Evolutionary conservation across 2,329 filamentous ascomycete species (phyloP).

Genomic region (Aureobasidium lini): DNA sequence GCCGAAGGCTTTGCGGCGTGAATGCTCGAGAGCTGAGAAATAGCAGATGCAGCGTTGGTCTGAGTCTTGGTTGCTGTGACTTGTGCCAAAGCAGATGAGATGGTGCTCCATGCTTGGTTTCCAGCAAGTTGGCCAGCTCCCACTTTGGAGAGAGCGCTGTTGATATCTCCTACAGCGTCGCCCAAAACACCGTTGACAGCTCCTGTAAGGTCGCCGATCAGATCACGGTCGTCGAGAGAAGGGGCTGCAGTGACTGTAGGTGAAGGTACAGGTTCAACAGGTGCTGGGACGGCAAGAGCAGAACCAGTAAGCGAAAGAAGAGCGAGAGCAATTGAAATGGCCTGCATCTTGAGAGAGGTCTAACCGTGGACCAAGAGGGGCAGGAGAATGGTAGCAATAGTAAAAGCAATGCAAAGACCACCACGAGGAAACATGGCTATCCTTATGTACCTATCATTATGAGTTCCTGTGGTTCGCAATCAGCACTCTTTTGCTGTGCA

Average conservation of each 20-base stretch:
- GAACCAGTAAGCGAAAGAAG: conserved; percentile 1
- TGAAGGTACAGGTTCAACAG: conserved; percentile 7
- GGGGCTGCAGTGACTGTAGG: not conserved
- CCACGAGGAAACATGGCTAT: not conserved
- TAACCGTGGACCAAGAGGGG: not conserved
- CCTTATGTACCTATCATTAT: not conserved
- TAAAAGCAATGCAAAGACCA: not conserved
- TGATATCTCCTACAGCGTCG: conserved; percentile 4
- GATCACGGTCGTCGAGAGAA: conserved; percentile 13
- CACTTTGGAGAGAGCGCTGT: conserved; percentile 10
- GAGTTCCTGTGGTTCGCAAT: not conserved
- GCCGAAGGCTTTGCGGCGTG: conserved; percentile 20
- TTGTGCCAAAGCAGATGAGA: conserved; percentile 16
- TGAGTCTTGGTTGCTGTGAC: conserved; percentile 23
- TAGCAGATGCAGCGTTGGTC: conserved; percentile 20
- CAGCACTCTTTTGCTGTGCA: not conserved
- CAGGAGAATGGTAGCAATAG: not conserved
- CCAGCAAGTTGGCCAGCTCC: not conserved
- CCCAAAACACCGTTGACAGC: not conserved
- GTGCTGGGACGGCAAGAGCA: conserved; percentile 13
- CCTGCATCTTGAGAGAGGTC: not conserved
- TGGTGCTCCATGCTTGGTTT: not conserved
- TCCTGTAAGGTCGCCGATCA: conserved; percentile 13
- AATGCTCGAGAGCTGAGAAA: conserved; percentile 14
- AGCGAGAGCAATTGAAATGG: not conserved